These are phyloP conservation scores for Alternaria angustiovoidea DNA, from an alignment of 2,329 filamentous ascomycete genomes.

Conservation along the genomic window DNA sequence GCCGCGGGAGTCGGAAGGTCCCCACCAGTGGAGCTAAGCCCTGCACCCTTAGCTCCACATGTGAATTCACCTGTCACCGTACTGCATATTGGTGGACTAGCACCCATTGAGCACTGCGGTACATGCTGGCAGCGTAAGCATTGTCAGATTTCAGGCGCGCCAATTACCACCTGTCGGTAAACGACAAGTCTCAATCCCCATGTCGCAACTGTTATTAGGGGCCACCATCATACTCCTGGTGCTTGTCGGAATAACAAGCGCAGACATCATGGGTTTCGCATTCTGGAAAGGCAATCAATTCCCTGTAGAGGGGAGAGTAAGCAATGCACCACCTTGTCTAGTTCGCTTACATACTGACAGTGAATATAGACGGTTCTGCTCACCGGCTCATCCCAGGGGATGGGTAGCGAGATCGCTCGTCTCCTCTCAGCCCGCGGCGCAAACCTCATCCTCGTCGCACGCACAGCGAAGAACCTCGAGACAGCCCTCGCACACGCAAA, in stretches of 20 bases:
- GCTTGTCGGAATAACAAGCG: slow-evolving; percentile 49
- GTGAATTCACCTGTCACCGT: background rate
- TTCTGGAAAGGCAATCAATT: slow-evolving; percentile 73
- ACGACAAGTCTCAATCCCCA: slow-evolving; percentile 13
- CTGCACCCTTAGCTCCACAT: background rate
- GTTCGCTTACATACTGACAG: slow-evolving; percentile 1
- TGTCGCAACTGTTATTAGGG: slow-evolving; percentile 50
- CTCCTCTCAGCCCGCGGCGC: slow-evolving; percentile 84
- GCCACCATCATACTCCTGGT: slow-evolving; percentile 46
- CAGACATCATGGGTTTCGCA: slow-evolving; percentile 73
- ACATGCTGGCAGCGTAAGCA: slow-evolving; percentile 2
- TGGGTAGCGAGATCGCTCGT: slow-evolving; percentile 79
- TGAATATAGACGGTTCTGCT: slow-evolving; percentile 77
- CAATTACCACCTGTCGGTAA: background rate
- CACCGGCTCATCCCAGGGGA: slow-evolving; percentile 91
- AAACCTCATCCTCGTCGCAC: slow-evolving; percentile 84
- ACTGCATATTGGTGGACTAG: background rate
- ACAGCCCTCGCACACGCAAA: slow-evolving; percentile 72
- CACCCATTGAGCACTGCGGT: background rate
- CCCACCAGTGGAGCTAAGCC: slow-evolving; percentile 1
- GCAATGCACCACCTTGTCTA: background rate
- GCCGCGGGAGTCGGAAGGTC: slow-evolving; percentile 23
- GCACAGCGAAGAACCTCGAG: slow-evolving; percentile 77
- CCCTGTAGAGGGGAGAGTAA: slow-evolving; percentile 83
- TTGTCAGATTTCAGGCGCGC: background rate